phyloP scores from a whole-genome alignment of 179 eudicot species.

The Beta macrorhiza region DNA sequence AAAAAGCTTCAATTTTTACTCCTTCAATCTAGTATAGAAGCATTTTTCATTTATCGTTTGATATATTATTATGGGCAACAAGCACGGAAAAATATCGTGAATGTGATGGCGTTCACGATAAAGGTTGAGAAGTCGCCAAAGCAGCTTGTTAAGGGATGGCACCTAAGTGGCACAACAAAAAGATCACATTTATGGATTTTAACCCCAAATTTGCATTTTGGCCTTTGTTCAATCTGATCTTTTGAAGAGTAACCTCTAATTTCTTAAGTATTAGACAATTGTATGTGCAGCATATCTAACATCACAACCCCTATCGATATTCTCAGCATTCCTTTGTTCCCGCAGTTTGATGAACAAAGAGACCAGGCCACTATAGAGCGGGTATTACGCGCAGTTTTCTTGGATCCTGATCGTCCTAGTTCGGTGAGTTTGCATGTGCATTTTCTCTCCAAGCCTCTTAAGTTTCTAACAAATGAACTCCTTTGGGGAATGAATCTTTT shows the following conservation, averaged over 20 bases:
- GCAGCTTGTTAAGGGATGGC: too few relatives aligned
- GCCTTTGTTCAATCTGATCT: background rate
- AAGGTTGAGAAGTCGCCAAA: too few relatives aligned
- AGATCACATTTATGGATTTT: too few relatives aligned
- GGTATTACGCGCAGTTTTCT: constrained; percentile 63
- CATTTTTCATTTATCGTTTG: too few relatives aligned
- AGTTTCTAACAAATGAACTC: background rate
- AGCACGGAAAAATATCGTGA: too few relatives aligned
- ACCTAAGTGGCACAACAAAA: too few relatives aligned
- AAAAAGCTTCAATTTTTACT: too few relatives aligned
- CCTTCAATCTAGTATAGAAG: too few relatives aligned
- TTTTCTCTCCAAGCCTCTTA: background rate
- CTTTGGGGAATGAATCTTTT: background rate
- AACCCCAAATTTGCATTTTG: too few relatives aligned
- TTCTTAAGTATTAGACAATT: background rate
- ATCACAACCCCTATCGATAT: background rate
- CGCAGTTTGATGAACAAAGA: constrained; percentile 71
- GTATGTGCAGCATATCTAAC: background rate
- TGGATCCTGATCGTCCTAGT: constrained; percentile 61
- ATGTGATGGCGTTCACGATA: too few relatives aligned
- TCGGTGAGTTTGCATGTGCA: constrained; percentile 49
- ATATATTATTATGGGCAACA: too few relatives aligned
- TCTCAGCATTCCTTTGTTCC: background rate
- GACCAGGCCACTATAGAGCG: constrained; percentile 68
- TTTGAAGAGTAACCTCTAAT: background rate